These are phyloP conservation scores for Pseudovirgaria hyperparasitica DNA, from an alignment of 2,329 filamentous ascomycete species.

Conservation along the genomic window DNA sequence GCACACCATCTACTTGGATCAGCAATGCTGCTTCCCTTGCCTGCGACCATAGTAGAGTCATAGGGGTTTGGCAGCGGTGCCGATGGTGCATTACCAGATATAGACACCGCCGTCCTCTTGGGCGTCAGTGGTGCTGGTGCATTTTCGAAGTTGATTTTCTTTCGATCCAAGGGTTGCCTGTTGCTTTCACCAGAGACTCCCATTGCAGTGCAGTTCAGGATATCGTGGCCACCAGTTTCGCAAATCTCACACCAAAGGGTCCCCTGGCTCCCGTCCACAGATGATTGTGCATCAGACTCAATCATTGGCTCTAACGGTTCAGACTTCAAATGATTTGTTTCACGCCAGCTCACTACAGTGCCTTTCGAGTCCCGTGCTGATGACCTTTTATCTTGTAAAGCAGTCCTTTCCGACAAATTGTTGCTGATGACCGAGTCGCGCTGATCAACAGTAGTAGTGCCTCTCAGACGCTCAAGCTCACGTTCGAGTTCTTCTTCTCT, in stretches of 20 bases:
- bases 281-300: constrained; percentile 47
- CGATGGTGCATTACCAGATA: constrained; percentile 18
- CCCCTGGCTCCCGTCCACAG: constrained; percentile 52
- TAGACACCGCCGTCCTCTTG: constrained; percentile 13
- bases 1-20: constrained; percentile 93
- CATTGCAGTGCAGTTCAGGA: constrained; percentile 88
- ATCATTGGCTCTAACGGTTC: constrained; percentile 53
- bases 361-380: constrained; percentile 55
- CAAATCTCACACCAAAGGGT: constrained; percentile 89
- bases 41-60: constrained; percentile 18
- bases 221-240: constrained; percentile 83
- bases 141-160: constrained; percentile 15
- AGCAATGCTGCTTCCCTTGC: constrained; percentile 18
- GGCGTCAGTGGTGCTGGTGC: constrained; percentile 16
- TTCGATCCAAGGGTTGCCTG: constrained; percentile 11
- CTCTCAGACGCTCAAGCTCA: constrained; percentile 52
- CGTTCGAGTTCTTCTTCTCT: constrained; percentile 79
- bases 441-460: constrained; percentile 26
- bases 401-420: constrained; percentile 35
- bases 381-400: constrained; percentile 35
- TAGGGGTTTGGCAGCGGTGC: constrained; percentile 22
- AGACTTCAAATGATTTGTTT: constrained; percentile 19
- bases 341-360: constrained; percentile 47
- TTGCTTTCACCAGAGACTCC: constrained; percentile 37
- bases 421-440: constrained; percentile 43